These are phyloP conservation scores for Trichoderma virens DNA, from an alignment of 495 filamentous ascomycete genomes.

Conservation along the genomic window DNA sequence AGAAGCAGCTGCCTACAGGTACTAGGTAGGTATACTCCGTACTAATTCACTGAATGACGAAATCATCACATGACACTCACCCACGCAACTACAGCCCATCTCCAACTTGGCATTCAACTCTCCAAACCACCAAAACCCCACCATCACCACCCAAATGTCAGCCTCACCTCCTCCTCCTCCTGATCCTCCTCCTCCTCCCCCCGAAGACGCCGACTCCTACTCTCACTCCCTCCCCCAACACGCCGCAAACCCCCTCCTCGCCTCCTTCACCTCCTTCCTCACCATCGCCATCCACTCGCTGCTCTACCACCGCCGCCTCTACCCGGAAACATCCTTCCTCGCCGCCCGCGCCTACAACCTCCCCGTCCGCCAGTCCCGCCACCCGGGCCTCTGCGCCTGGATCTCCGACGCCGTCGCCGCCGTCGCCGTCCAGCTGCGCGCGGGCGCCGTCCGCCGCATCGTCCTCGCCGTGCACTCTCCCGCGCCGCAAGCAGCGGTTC, in stretches of 20 bases:
- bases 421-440: conserved; percentile 64
- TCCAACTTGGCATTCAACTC: no score
- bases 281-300: conserved; percentile 88
- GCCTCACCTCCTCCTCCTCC: neutral
- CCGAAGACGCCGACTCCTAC: neutral
- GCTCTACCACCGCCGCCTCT: conserved; percentile 78
- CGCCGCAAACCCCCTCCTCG: conserved; percentile 39
- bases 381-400: conserved; percentile 87
- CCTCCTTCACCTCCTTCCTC: conserved; percentile 68
- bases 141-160: neutral
- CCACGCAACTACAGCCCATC: no score
- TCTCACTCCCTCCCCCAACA: conserved; percentile 20
- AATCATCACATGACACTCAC: no score
- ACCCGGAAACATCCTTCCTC: conserved; percentile 74
- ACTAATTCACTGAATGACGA: no score
- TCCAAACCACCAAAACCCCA: neutral
- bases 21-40: no score
- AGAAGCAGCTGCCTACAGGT: no score
- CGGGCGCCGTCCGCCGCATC: conserved; percentile 47
- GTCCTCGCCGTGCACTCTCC: conserved; percentile 14
- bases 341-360: conserved; percentile 79
- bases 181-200: conserved; percentile 6
- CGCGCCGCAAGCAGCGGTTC: conserved; percentile 25
- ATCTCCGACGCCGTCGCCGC: conserved; percentile 76
- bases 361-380: conserved; percentile 79